A percentile compares a stretch with the other conserved stretches of the same genome.
Conservation (phyloP, 1,139 yeast species). For the Yamadazyma trypodendri region DNA sequence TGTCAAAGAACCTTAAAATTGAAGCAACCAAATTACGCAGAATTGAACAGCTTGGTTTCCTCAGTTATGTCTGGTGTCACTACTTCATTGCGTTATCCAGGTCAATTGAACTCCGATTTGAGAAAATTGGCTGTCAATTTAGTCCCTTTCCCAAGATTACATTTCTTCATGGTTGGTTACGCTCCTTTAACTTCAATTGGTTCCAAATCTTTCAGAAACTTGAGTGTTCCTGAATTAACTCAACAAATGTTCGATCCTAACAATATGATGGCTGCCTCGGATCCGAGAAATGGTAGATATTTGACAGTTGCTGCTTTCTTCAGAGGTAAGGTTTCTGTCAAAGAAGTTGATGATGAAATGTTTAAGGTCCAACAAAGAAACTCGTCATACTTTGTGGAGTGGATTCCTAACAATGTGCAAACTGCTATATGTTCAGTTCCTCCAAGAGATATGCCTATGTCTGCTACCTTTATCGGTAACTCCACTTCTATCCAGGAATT, state of each 20-base stretch:
- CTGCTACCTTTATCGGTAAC: slow-evolving; percentile 91
- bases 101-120: slow-evolving; percentile 88
- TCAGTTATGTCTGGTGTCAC: slow-evolving; percentile 94
- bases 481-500: slow-evolving; percentile 90
- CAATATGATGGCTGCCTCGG: slow-evolving; percentile 95
- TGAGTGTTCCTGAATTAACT: slow-evolving; percentile 86
- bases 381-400: slow-evolving; percentile 82
- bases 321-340: slow-evolving; percentile 88
- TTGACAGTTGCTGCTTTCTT: slow-evolving; percentile 93
- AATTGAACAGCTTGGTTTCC: slow-evolving; percentile 78
- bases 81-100: slow-evolving; percentile 87
- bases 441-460: slow-evolving; percentile 80
- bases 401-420: slow-evolving; percentile 97
- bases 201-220: slow-evolving; percentile 77
- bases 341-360: slow-evolving; percentile 95
- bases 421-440: slow-evolving; percentile 91
- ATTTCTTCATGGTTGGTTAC: slow-evolving; percentile 92
- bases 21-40: slow-evolving; percentile 73
- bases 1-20: slow-evolving; percentile 83
- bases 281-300: slow-evolving; percentile 88
- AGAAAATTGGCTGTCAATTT: slow-evolving; percentile 89
- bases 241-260: slow-evolving; percentile 91
- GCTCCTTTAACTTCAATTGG: slow-evolving; percentile 85
- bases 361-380: slow-evolving; percentile 79
- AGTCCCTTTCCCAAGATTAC: slow-evolving; percentile 93